Conservation (phyloP, 495 filamentous ascomycete species). For the Talaromyces ruber region DNA sequence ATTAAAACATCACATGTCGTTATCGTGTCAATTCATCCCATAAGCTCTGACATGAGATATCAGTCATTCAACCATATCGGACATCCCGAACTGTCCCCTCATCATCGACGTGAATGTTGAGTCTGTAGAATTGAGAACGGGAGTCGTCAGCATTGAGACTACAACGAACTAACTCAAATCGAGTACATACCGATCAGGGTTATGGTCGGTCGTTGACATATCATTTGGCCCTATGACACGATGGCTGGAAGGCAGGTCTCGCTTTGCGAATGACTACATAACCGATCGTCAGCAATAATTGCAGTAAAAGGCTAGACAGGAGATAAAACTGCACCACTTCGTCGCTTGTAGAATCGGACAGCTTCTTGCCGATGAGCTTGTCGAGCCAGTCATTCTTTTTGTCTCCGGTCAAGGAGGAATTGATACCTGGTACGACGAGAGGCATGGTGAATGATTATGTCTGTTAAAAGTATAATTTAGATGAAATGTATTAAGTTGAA, state of each 20-base stretch:
- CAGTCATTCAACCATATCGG: conserved; percentile 26
- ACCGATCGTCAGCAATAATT: conserved; percentile 2
- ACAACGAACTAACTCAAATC: not conserved
- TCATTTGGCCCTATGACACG: conserved; percentile 58
- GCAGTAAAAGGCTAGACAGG: not conserved
- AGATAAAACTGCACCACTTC: conserved; percentile 30
- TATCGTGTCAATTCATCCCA: not conserved
- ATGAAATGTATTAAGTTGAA: not conserved
- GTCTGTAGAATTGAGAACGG: conserved; percentile 25
- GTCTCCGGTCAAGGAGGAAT: conserved; percentile 36
- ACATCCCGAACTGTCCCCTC: conserved; percentile 70
- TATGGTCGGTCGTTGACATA: conserved; percentile 55
- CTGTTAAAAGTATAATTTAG: not conserved
- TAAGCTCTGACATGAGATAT: not conserved
- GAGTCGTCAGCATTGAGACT: not conserved
- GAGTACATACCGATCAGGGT: conserved; percentile 44
- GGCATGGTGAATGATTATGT: conserved; percentile 49
- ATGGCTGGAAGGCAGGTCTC: conserved; percentile 58
- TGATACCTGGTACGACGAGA: conserved; percentile 71
- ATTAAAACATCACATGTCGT: not conserved
- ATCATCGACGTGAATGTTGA: conserved; percentile 66
- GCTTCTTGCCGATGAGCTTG: conserved; percentile 72
- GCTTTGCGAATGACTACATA: conserved; percentile 64
- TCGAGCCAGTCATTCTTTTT: conserved; percentile 57
- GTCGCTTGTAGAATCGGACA: conserved; percentile 39